Evolutionary conservation across 1,139 yeast species (phyloP).

Genomic region (Barnettozyma hawaiiensis): DNA sequence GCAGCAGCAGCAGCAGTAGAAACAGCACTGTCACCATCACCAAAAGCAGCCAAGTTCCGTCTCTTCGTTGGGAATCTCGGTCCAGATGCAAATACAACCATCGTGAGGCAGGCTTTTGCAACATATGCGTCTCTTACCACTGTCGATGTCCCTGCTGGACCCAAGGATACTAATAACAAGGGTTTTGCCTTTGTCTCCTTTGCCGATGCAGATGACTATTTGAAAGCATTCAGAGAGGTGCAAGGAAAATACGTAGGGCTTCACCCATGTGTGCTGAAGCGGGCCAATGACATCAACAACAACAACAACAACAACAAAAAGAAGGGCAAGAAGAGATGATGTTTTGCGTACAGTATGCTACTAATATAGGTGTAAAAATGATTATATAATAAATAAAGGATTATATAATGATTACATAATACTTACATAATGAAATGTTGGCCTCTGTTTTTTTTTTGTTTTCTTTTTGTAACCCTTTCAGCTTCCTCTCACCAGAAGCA

Average conservation of each 20-base stretch:
- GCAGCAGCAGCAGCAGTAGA: too few species aligned
- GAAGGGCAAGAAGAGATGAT: conserved; percentile 5
- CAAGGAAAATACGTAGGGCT: conserved; percentile 72
- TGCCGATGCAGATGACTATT: conserved; percentile 53
- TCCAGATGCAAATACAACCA: conserved; percentile 56
- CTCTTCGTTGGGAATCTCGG: conserved; percentile 74
- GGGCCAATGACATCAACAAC: conserved; percentile 46
- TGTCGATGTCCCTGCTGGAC: conserved; percentile 50
- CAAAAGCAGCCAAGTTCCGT: conserved; percentile 35
- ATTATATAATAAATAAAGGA: neutral
- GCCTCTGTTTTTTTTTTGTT: too few species aligned
- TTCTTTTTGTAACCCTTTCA: too few species aligned
- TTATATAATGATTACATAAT: too few species aligned
- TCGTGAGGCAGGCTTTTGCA: conserved; percentile 46
- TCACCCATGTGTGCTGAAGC: conserved; percentile 64
- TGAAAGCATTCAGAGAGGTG: conserved; percentile 67
- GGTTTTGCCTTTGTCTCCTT: conserved; percentile 75
- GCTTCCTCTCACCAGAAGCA: neutral
- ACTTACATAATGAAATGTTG: too few species aligned
- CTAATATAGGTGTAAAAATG: neutral
- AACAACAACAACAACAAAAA: conserved; percentile 1
- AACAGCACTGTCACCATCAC: neutral
- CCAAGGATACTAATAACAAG: conserved; percentile 31
- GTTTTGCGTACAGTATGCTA: neutral
- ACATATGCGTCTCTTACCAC: conserved; percentile 46